A percentile compares a stretch with the other conserved stretches of the same genome.
Conservation (phyloP, 73 alveolate genomes). For the Paramecium sonneborni region DNA sequence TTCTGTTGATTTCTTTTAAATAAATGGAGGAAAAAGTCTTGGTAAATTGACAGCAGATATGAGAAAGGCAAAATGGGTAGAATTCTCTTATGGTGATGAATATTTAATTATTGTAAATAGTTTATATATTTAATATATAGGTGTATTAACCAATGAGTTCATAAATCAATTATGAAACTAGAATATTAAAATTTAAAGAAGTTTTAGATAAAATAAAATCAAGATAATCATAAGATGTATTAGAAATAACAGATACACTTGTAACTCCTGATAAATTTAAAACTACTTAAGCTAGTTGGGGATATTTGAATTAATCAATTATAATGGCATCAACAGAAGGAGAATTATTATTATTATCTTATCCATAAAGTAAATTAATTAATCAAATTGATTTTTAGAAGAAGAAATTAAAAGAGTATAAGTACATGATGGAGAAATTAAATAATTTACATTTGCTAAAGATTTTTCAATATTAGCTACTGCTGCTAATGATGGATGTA, state of each 20-base stretch:
- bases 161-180: neutral
- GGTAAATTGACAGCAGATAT: slow-evolving; percentile 56
- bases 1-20: slow-evolving; percentile 53
- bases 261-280: neutral
- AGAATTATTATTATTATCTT: neutral
- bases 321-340: neutral
- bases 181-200: neutral
- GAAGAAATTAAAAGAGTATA: neutral
- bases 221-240: neutral
- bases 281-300: slow-evolving; percentile 39
- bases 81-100: slow-evolving; percentile 41
- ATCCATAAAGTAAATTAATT: neutral
- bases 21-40: slow-evolving; percentile 58
- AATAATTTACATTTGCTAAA: slow-evolving; percentile 37
- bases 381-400: neutral
- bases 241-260: neutral
- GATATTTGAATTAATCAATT: slow-evolving; percentile 34
- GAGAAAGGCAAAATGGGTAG: slow-evolving; percentile 57
- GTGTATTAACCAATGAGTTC: slow-evolving; percentile 43
- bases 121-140: neutral
- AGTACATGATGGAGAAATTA: slow-evolving; percentile 64
- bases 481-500: slow-evolving; percentile 68
- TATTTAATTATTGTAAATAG: neutral
- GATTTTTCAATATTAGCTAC: slow-evolving; percentile 64
- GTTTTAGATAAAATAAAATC: neutral